Base-by-base conservation (phyloP, 257 asterid species). In the Thymus mandschuricus region DNA sequence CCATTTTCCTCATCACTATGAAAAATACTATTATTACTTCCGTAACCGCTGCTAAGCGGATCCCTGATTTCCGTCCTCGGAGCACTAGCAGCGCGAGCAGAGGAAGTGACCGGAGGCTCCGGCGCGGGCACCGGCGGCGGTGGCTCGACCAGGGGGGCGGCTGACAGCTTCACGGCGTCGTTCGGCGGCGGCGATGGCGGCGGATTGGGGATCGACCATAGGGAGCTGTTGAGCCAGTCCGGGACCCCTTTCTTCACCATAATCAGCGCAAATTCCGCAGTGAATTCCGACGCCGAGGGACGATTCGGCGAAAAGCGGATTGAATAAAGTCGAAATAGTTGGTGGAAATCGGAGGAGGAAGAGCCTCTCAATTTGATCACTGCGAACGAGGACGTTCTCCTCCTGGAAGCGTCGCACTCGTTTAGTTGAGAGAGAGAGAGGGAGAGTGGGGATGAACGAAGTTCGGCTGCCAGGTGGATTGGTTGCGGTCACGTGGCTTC, bases 201-300 rank as follows among this genome's bases (percentile, higher is more conserved):
- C 2, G 80, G 85, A 8, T 69, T 77, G 10, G 87, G 86, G 28
- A 88, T 62, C 3, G 95, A 83, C 96, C 96, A 89, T 13, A 89
- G 74, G 30, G 96, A 84, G 88, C 91, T 89, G 75, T 89, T 89
- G 79, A 89, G 90, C 96, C 96, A 89, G 71, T 89, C 94, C 29
- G 94, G 96, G 10, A 84, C 94, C 60, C 82, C 68, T 66, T 83
- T 88, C 74, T 81, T 86, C 78, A 74, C 85, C 90, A 85, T 82
- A 46, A 60, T 72, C 60, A 3, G 34, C 62, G 65, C 31, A 57
- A 45, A 29, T 27, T 28, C 15, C 12, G 33, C 30, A 48, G 48
- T n/a, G 62, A 68, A n/a, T 64, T 21, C 21, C 35, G 45, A n/a
- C 33, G 43, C 68, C 65, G 44, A 50, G 5, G 49, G 43, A 51